Percentiles rank a stretch among this genome's conserved stretches.
Conservation (phyloP, 441 rosid species). For the Adansonia madagascariensis region DNA sequence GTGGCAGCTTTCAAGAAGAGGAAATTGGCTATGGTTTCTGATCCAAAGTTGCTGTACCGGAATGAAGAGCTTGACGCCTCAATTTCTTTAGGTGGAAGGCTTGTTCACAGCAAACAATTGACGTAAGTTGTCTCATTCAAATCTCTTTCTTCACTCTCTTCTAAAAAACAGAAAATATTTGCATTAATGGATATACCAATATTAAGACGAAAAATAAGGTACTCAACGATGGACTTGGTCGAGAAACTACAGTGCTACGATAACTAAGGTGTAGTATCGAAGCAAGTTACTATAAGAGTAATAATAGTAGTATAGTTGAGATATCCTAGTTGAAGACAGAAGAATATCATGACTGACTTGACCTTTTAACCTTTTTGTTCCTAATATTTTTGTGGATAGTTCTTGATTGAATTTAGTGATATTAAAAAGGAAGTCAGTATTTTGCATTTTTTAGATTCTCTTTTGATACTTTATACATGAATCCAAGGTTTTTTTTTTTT, state of each 20-base stretch:
- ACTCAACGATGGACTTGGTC: not conserved
- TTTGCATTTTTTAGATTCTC: not conserved
- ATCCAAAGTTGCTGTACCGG: constrained; percentile 53
- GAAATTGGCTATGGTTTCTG: constrained; percentile 49
- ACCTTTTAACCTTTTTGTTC: not conserved
- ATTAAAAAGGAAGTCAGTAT: not conserved
- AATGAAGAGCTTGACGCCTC: constrained; percentile 75
- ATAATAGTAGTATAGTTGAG: not conserved
- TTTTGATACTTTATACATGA: not conserved
- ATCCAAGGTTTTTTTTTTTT: not conserved
- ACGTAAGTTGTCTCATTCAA: constrained; percentile 40
- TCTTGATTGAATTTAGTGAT: no score
- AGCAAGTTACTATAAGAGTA: not conserved
- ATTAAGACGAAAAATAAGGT: not conserved
- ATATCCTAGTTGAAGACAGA: not conserved
- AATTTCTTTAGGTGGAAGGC: constrained; percentile 72
- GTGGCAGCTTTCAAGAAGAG: constrained; percentile 80
- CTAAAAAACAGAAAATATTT: not conserved
- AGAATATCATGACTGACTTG: not conserved
- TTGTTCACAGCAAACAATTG: constrained; percentile 66
- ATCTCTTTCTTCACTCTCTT: not conserved
- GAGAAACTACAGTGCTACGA: not conserved
- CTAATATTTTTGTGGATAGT: no score
- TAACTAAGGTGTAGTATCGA: not conserved
- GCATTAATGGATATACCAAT: not conserved